Conservation (phyloP, 768 basidiomycete species). For the Pleurotus djamor region DNA sequence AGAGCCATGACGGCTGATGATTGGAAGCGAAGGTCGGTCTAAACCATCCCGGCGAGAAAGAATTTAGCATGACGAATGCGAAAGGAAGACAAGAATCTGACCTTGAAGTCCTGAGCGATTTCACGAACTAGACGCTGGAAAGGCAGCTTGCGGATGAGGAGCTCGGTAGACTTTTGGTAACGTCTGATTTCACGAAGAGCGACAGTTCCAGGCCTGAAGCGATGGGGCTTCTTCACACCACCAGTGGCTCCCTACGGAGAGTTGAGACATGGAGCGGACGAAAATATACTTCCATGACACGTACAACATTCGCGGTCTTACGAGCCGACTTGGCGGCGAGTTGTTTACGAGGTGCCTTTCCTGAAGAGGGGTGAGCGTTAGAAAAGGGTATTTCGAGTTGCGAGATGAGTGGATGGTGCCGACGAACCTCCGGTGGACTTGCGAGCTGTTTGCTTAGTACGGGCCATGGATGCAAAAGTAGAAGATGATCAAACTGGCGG, state of each 20-base stretch:
- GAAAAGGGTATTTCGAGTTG: not conserved
- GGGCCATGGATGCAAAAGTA: slow-evolving; percentile 49
- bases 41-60: not conserved
- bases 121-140: slow-evolving; percentile 79
- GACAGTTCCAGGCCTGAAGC: slow-evolving; percentile 78
- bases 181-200: slow-evolving; percentile 74
- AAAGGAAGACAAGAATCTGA: slow-evolving; percentile 17
- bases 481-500: slow-evolving; percentile 8
- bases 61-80: not conserved
- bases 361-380: slow-evolving; percentile 18
- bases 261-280: not conserved
- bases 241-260: slow-evolving; percentile 41
- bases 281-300: not conserved
- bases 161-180: slow-evolving; percentile 63
- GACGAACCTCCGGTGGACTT: slow-evolving; percentile 69
- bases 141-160: slow-evolving; percentile 62
- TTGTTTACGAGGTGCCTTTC: slow-evolving; percentile 61
- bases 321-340: slow-evolving; percentile 60
- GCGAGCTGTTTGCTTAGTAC: slow-evolving; percentile 76
- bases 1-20: slow-evolving; percentile 68
- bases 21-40: slow-evolving; percentile 79
- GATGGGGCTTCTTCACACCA: slow-evolving; percentile 82
- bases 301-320: slow-evolving; percentile 45
- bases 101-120: slow-evolving; percentile 83
- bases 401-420: not conserved